phyloP scores from a whole-genome alignment of 352 stramenopile species.

The Globisporangium apiculatum region DNA sequence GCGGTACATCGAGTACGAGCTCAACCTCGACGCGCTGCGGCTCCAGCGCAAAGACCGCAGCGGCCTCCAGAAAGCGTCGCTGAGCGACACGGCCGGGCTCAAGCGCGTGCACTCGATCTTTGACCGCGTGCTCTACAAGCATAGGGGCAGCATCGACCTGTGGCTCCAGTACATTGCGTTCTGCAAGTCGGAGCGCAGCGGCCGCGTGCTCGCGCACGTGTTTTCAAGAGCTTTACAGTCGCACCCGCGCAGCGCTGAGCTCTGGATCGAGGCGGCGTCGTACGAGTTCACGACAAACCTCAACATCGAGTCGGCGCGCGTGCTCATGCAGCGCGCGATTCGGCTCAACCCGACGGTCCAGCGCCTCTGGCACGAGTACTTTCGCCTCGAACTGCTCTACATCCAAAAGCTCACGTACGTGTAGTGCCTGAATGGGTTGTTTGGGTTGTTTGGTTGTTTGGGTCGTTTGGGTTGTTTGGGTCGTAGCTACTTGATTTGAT shows the following conservation, averaged over 20 bases:
- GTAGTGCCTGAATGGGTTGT: background rate
- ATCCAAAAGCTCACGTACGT: conserved; percentile 79
- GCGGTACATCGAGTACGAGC: conserved; percentile 92
- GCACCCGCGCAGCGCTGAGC: conserved; percentile 73
- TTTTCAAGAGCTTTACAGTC: conserved; percentile 85
- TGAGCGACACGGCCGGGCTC: conserved; percentile 66
- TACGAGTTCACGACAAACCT: conserved; percentile 87
- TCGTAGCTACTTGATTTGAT: background rate
- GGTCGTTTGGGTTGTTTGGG: background rate
- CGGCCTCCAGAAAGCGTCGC: conserved; percentile 53
- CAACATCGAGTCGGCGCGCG: conserved; percentile 81
- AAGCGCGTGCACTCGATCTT: conserved; percentile 83
- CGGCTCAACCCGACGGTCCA: conserved; percentile 78
- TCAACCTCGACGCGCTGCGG: conserved; percentile 88
- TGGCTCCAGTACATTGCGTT: conserved; percentile 91
- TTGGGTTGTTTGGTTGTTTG: background rate
- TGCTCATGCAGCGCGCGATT: conserved; percentile 91
- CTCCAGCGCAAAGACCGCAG: conserved; percentile 74
- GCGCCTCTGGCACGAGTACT: conserved; percentile 89
- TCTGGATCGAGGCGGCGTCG: conserved; percentile 89
- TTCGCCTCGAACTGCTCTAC: conserved; percentile 86
- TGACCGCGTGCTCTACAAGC: conserved; percentile 82
- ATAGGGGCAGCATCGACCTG: conserved; percentile 83
- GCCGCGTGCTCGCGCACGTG: conserved; percentile 63
- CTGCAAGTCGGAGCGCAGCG: conserved; percentile 65